Evolutionary conservation across 345 rosid species (phyloP).

Genomic region (Eucalyptus microcorys): DNA sequence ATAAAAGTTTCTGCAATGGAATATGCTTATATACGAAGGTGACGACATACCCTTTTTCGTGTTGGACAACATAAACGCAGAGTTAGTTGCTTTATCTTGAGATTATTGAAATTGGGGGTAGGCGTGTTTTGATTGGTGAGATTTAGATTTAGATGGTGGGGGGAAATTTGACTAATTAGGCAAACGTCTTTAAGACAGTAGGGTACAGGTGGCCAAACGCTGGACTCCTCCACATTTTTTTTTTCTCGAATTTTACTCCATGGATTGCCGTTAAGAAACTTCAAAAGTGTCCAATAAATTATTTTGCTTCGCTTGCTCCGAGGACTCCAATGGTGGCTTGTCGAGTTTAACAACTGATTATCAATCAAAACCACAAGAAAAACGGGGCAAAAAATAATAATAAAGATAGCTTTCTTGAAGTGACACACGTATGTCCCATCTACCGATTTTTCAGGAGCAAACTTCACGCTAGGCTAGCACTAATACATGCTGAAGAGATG

Average conservation of each 20-base stretch:
- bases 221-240: not conserved
- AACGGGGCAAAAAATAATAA: not conserved
- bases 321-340: not conserved
- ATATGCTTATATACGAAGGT: not conserved
- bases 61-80: not conserved
- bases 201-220: constrained; percentile 1
- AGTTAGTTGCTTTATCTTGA: not conserved
- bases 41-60: not conserved
- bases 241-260: not conserved
- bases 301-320: not conserved
- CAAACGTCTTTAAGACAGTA: not conserved
- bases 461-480: not conserved
- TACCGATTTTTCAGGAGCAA: not conserved
- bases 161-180: not conserved
- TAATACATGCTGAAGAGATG: not conserved
- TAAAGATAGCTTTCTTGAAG: not conserved
- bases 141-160: not conserved
- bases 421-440: not conserved
- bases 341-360: not conserved
- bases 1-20: not conserved
- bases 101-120: not conserved
- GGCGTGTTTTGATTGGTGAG: not conserved
- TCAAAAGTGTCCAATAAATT: not conserved
- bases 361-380: not conserved
- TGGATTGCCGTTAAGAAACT: not conserved